Percentiles rank a stretch among this genome's conserved stretches.
Evolutionary conservation across 75 land plant genomes (phyloP).

Genomic region (Pinus taeda): DNA sequence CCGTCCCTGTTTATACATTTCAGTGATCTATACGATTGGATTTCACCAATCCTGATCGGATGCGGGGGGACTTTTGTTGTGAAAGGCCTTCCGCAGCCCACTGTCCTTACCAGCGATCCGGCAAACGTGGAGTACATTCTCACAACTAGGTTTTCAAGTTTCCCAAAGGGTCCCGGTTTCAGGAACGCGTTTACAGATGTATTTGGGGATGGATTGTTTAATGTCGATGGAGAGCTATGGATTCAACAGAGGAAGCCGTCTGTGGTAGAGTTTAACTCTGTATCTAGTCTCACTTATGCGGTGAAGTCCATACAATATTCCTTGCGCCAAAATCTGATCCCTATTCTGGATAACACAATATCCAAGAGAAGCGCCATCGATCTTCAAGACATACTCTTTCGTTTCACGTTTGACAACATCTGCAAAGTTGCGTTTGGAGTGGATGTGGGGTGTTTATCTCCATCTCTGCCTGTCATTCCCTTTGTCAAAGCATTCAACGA

Average conservation of each 20-base stretch:
- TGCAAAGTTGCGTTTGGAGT: slow-evolving; percentile 28
- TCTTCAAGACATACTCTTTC: slow-evolving; percentile 30
- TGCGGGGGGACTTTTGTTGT: neutral
- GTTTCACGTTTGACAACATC: slow-evolving; percentile 32
- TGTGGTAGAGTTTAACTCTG: neutral
- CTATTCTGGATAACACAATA: neutral
- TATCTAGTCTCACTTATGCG: neutral
- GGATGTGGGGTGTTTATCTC: slow-evolving; percentile 13
- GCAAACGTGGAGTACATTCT: slow-evolving; percentile 17
- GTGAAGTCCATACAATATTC: neutral
- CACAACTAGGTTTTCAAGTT: slow-evolving; percentile 16
- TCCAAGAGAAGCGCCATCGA: neutral
- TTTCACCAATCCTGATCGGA: neutral
- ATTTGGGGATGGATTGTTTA: slow-evolving; percentile 18
- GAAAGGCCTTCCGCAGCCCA: neutral
- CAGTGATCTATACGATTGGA: slow-evolving; percentile 10
- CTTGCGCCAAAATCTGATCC: slow-evolving; percentile 7
- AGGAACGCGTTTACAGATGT: slow-evolving; percentile 7
- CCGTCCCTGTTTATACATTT: slow-evolving; percentile 9
- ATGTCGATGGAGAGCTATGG: slow-evolving; percentile 15
- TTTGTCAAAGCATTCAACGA: slow-evolving; percentile 20
- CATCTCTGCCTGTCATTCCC: neutral
- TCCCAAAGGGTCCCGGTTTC: slow-evolving; percentile 19
- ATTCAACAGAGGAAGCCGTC: slow-evolving; percentile 6
- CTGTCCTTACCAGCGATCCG: slow-evolving; percentile 12